Evolutionary conservation across 2,329 filamentous ascomycete genomes (phyloP), one percentile per base, ranked within the genome.

Genomic region (Piedraia hortae): DNA sequence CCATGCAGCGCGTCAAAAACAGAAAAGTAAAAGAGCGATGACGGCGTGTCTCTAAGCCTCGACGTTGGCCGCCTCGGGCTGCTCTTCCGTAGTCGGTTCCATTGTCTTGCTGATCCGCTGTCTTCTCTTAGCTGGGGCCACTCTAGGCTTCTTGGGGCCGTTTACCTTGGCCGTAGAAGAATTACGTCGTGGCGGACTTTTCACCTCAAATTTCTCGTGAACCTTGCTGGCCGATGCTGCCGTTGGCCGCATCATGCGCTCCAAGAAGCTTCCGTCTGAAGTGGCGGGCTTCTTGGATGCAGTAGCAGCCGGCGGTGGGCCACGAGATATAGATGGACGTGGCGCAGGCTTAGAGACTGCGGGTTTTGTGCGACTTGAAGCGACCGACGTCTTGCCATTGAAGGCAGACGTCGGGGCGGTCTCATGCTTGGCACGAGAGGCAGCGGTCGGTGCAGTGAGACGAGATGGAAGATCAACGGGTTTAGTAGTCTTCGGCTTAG

Each of bases 241-340:
- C 0, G 72, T 80, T 2, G 72, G 72, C 18, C 71, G 54, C 62
- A 69, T 78, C 71, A 80, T 77, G 23, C 72, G 61, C n/a, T 69
- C 70, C 12, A 80, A 47, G 44, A 80, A 80, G 8, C 62, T 46
- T 31, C 73, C 66, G 30, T 74, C 67, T n/a, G 19, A 9, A 12
- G 57, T 50, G 28, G 53, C 51, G 33, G 34, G 34, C 25, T 30
- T 32, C 12, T 25, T 56, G 2, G 49, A 41, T 35, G 33, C 51
- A 38, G 41, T 52, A 40, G 27, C 56, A 15, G 47, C 47, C 6
- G 51, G 39, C 31, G 59, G 64, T 12, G 25, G 24, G 10, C 19
- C 20, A 7, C 31, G 28, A 7, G 29, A 24, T 12, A 50, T 27
- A 3, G 48, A 50, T 4, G 43, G 26, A 10, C 48, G 40, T 6